Conservation (phyloP, 2,329 filamentous ascomycete genomes). For the Cercospora sojina region DNA sequence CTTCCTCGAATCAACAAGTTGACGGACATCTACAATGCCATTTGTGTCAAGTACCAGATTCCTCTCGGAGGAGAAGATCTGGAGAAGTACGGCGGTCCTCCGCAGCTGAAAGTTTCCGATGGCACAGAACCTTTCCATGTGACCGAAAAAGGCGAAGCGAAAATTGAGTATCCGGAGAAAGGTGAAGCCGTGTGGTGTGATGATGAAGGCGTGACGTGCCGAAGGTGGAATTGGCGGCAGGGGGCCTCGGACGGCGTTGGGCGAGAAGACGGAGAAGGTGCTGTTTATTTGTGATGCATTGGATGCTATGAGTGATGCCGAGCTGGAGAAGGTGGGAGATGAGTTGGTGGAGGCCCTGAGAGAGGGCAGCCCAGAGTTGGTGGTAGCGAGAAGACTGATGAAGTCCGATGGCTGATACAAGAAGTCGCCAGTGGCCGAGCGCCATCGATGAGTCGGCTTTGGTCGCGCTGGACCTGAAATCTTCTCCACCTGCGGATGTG, state of each 20-base stretch:
- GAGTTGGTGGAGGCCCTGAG: constrained; percentile 31
- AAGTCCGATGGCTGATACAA: background rate
- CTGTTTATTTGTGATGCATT: constrained; percentile 41
- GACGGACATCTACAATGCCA: constrained; percentile 44
- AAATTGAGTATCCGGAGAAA: constrained; percentile 22
- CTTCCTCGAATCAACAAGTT: constrained; percentile 42
- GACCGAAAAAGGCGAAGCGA: constrained; percentile 33
- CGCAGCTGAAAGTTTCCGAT: constrained; percentile 36
- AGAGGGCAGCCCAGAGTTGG: constrained; percentile 20
- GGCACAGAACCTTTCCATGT: constrained; percentile 41
- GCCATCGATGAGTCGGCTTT: too few species aligned
- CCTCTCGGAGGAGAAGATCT: constrained; percentile 44
- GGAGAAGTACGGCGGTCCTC: constrained; percentile 40
- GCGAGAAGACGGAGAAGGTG: constrained; percentile 39
- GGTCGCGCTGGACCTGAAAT: too few species aligned
- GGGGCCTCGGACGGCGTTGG: constrained; percentile 40
- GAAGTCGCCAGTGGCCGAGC: too few species aligned
- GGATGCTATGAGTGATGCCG: constrained; percentile 28
- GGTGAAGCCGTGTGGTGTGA: constrained; percentile 46
- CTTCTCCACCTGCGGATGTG: too few species aligned
- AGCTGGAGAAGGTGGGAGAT: constrained; percentile 33
- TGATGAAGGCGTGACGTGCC: constrained; percentile 41
- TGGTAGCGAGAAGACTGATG: constrained; percentile 18
- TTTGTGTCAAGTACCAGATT: constrained; percentile 43
- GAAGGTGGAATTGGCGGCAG: constrained; percentile 45